These are phyloP conservation scores for Phoenix dactylifera DNA, from an alignment of 176 grass and related monocot species.

Conservation along the genomic window DNA sequence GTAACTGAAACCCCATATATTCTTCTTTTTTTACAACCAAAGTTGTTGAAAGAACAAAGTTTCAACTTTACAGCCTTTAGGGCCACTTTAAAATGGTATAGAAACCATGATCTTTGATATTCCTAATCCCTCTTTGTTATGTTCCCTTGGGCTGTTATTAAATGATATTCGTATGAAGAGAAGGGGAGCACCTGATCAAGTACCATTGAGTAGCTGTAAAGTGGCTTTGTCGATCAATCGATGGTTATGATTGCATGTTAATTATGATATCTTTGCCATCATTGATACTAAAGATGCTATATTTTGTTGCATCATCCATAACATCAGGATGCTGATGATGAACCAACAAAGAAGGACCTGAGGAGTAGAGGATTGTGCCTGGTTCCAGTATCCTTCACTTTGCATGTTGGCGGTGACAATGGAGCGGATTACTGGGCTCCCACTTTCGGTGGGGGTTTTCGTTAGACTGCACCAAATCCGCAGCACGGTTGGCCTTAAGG, in stretches of 20 bases:
- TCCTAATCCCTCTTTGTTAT: constrained; percentile 1
- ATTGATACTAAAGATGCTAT: too few relatives aligned
- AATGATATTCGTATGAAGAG: constrained; percentile 30
- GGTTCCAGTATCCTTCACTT: constrained; percentile 64
- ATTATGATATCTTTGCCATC: too few relatives aligned
- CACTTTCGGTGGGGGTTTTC: constrained; percentile 42
- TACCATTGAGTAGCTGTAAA: neutral
- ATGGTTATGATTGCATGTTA: neutral
- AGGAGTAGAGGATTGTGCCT: constrained; percentile 84
- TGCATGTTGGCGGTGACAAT: constrained; percentile 43
- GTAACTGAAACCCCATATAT: neutral
- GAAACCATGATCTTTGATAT: neutral
- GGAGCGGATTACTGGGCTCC: constrained; percentile 67
- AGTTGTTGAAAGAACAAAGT: neutral
- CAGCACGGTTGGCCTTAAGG: too few relatives aligned
- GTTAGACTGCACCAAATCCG: neutral
- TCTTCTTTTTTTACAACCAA: constrained; percentile 13
- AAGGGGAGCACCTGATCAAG: constrained; percentile 20
- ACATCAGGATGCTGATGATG: constrained; percentile 28
- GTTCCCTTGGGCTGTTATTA: constrained; percentile 27
- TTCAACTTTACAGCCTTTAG: neutral
- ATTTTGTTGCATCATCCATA: too few relatives aligned
- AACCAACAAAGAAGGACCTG: constrained; percentile 45
- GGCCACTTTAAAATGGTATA: neutral
- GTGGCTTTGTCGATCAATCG: too few relatives aligned